These are phyloP conservation scores for Lachancea mirantina DNA, from an alignment of 805 yeast genomes.

Conservation along the genomic window DNA sequence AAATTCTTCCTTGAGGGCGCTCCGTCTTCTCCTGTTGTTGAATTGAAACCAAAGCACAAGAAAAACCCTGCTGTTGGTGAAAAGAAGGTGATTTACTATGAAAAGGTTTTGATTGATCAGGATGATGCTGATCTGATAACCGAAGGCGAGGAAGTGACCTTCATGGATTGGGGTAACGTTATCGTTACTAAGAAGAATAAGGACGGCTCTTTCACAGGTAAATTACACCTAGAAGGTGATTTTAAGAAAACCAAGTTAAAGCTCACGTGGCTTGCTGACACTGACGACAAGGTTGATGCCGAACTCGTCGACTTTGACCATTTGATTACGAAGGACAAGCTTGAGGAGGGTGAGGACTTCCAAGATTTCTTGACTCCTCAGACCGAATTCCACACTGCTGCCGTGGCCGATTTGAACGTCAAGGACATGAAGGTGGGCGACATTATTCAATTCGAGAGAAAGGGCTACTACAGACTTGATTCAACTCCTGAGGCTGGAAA, in stretches of 20 bases:
- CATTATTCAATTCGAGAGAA: constrained; percentile 90
- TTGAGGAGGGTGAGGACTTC: constrained; percentile 89
- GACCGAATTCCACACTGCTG: constrained; percentile 76
- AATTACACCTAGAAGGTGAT: constrained; percentile 87
- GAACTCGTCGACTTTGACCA: constrained; percentile 90
- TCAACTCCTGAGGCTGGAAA: constrained; percentile 45
- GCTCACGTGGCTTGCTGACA: constrained; percentile 88
- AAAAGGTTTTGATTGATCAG: constrained; percentile 71
- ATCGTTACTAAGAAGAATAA: constrained; percentile 64
- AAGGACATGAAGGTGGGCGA: constrained; percentile 75
- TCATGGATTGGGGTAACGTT: constrained; percentile 98
- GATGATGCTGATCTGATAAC: constrained; percentile 70
- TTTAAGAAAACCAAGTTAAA: constrained; percentile 94
- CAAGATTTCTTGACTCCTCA: constrained; percentile 85
- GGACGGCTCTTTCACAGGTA: constrained; percentile 65
- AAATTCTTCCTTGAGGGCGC: constrained; percentile 57
- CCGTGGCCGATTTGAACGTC: constrained; percentile 75
- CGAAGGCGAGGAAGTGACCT: constrained; percentile 88
- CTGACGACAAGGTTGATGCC: constrained; percentile 61
- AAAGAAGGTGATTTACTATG: constrained; percentile 65
- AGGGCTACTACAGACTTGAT: constrained; percentile 90
- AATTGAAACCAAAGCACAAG: constrained; percentile 87
- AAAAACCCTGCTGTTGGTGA: constrained; percentile 87
- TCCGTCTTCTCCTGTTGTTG: constrained; percentile 54
- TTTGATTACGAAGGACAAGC: constrained; percentile 87